Evolutionary conservation across 495 filamentous ascomycete genomes (phyloP).

Genomic region (Usnea hakonensis): DNA sequence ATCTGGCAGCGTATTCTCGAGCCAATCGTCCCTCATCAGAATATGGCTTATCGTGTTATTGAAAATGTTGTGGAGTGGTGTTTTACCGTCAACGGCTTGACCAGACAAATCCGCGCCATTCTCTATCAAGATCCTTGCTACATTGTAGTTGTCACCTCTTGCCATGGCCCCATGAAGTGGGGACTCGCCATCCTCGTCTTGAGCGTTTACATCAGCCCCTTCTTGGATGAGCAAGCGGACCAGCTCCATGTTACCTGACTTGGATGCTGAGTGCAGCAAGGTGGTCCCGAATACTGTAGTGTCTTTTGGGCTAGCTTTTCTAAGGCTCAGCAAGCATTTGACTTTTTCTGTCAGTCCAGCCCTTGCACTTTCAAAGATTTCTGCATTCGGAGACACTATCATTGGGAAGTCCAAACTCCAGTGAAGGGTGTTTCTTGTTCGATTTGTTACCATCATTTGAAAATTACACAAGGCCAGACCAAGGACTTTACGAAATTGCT

Average conservation of each 20-base stretch:
- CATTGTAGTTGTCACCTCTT: conserved; percentile 12
- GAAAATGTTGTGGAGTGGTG: conserved; percentile 14
- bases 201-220: conserved; percentile 21
- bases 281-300: conserved; percentile 10
- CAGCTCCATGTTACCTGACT: conserved; percentile 5
- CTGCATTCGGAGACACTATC: conserved; percentile 9
- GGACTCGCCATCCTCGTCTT: conserved; percentile 20
- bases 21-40: conserved; percentile 12
- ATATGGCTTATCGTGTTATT: conserved; percentile 13
- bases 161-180: conserved; percentile 16
- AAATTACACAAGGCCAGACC: conserved; percentile 9
- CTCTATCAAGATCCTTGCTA: conserved; percentile 12
- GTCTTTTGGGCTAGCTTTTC: conserved; percentile 10
- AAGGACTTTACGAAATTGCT: conserved; percentile 1
- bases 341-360: conserved; percentile 8
- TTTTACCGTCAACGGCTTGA: conserved; percentile 16
- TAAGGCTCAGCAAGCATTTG: conserved; percentile 10
- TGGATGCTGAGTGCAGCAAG: conserved; percentile 15
- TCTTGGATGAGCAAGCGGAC: conserved; percentile 16
- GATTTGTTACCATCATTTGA: conserved; percentile 5
- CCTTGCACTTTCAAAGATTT: conserved; percentile 13
- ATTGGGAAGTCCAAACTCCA: conserved; percentile 10
- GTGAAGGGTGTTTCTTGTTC: conserved; percentile 3
- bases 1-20: conserved; percentile 13
- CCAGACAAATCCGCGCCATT: conserved; percentile 17